Evolutionary conservation across 306 rosid species (phyloP), one percentile per base, ranked within the genome.

Genomic region (Canavalia gladiata): DNA sequence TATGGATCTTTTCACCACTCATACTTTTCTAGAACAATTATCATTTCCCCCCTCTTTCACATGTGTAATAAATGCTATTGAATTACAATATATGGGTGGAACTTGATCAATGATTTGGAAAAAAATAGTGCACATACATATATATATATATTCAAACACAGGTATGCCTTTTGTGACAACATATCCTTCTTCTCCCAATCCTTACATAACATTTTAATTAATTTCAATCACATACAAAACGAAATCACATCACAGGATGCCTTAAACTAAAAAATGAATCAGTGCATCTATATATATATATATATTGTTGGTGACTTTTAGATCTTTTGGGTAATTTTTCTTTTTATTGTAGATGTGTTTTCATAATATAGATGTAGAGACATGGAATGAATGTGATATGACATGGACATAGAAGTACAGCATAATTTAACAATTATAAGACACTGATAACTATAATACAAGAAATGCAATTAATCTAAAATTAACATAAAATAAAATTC

Each of bases 241-340:
- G 35, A 33, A 62, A 37, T 49, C 50, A 28, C 13, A 50, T 31
- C 37, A 5, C 31, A 18, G 18, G 41, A 64, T 51, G 65, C 55
- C 52, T 77, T 51, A 77, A 37, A 39, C 3, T 28, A 3, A 25
- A 35, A 75, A 33, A 46, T 5, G 7, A 34, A 18, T 62, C 8
- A 10, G 13, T 62, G 11, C 41, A 41, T 57, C 8, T 47, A 2
- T 47, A 8, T 8, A 9, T 47, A 7, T 43, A 43, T 6, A 3
- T 43, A 4, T 43, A 43, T 43, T 39, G 63, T 62, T 62, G 50
- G 41, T 35, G 54, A 62, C 6, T 69, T 69, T 69, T 69, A 33
- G 25, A 18, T 3, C 42, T 57, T 72, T 51, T 74, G 65, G 9
- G 28, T 39, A 35, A 3, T 0, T 2, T 12, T 42, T 58, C 59